These are phyloP conservation scores for Aspergillus hancockii DNA, from an alignment of 495 filamentous ascomycete genomes.

Conservation along the genomic window DNA sequence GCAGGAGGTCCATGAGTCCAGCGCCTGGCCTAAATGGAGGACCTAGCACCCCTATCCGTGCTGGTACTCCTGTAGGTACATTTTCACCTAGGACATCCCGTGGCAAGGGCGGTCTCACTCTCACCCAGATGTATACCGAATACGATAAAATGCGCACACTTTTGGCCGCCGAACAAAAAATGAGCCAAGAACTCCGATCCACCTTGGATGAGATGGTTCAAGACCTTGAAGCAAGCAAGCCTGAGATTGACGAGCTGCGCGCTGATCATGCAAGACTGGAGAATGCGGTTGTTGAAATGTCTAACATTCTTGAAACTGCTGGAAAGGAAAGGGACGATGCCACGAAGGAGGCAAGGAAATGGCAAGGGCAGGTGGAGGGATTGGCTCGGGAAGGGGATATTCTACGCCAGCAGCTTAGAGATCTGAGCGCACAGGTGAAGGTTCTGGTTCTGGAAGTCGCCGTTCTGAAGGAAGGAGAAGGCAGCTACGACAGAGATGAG, in stretches of 20 bases:
- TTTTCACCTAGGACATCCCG: constrained; percentile 61
- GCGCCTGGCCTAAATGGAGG: constrained; percentile 54
- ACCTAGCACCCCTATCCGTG: constrained; percentile 48
- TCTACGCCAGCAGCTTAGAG: constrained; percentile 83
- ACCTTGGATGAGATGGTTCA: constrained; percentile 79
- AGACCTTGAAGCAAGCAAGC: constrained; percentile 58
- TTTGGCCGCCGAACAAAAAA: constrained; percentile 65
- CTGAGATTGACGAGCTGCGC: constrained; percentile 62
- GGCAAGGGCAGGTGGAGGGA: constrained; percentile 69
- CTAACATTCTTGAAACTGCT: constrained; percentile 60
- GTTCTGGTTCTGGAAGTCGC: constrained; percentile 82
- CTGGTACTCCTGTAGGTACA: constrained; percentile 49
- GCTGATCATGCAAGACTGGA: constrained; percentile 55
- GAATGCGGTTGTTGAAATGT: constrained; percentile 78
- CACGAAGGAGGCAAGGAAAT: constrained; percentile 65
- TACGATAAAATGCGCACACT: constrained; percentile 60
- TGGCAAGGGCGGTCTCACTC: constrained; percentile 56
- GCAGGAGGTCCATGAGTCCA: constrained; percentile 50
- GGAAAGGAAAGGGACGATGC: constrained; percentile 56
- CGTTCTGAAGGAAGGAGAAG: constrained; percentile 73
- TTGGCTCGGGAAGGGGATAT: constrained; percentile 74
- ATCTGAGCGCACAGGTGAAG: constrained; percentile 86
- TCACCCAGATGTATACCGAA: constrained; percentile 70
- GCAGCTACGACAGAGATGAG: constrained; percentile 66
- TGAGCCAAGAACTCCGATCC: constrained; percentile 66